Conservation (phyloP, 2,329 filamentous ascomycete species). For the Penicillium sp. region DNA sequence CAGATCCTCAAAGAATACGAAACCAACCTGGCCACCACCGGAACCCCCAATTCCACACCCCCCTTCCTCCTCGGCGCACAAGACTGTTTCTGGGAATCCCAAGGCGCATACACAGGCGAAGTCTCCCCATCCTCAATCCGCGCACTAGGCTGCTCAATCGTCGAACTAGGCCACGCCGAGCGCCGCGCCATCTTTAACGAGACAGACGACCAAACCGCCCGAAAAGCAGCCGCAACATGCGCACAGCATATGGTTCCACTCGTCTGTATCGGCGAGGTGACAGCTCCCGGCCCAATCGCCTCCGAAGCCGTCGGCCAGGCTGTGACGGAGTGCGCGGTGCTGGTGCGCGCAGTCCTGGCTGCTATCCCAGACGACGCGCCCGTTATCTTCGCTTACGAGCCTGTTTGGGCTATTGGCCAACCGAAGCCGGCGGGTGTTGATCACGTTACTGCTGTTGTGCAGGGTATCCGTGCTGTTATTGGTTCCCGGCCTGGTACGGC, state of each 20-base stretch:
- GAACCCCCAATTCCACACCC: slow-evolving; percentile 32
- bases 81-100: slow-evolving; percentile 68
- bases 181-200: slow-evolving; percentile 70
- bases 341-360: slow-evolving; percentile 64
- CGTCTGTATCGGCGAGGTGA: slow-evolving; percentile 76
- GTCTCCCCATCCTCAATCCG: slow-evolving; percentile 68
- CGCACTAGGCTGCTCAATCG: slow-evolving; percentile 67
- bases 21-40: slow-evolving; percentile 18
- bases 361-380: slow-evolving; percentile 63
- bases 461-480: slow-evolving; percentile 58
- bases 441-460: slow-evolving; percentile 70
- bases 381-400: slow-evolving; percentile 80
- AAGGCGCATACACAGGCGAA: slow-evolving; percentile 75
- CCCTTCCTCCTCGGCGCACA: slow-evolving; percentile 70
- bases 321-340: slow-evolving; percentile 63
- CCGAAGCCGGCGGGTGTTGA: slow-evolving; percentile 67
- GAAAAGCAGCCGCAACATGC: slow-evolving; percentile 68
- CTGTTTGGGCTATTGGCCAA: slow-evolving; percentile 85
- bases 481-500: slow-evolving; percentile 57
- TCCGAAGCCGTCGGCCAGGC: slow-evolving; percentile 56
- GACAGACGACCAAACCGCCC: slow-evolving; percentile 66
- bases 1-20: slow-evolving; percentile 40
- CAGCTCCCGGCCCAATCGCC: slow-evolving; percentile 48
- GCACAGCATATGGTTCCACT: slow-evolving; percentile 72
- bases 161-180: slow-evolving; percentile 81